Evolutionary conservation across 306 rosid species (phyloP).

Genomic region (Rosa persica): DNA sequence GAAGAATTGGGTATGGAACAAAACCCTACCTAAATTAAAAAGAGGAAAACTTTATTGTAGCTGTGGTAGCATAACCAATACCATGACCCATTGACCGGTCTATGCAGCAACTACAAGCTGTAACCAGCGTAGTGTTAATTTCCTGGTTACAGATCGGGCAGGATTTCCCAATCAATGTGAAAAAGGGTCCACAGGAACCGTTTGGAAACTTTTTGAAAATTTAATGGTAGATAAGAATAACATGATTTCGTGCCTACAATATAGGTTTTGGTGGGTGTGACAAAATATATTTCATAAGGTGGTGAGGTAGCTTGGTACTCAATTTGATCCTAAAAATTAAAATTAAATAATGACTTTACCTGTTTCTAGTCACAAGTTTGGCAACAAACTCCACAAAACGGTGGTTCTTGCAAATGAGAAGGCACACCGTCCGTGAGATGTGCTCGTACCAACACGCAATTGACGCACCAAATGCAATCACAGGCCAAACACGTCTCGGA

Average conservation of each 20-base stretch:
- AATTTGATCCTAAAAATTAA: background rate
- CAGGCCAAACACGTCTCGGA: conserved; percentile 92
- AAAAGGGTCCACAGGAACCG: background rate
- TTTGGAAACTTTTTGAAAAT: background rate
- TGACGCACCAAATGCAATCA: conserved; percentile 68
- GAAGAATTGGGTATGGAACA: background rate
- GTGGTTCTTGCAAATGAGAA: conserved; percentile 87
- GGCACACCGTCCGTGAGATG: conserved; percentile 72
- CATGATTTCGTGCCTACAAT: background rate
- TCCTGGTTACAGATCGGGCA: background rate
- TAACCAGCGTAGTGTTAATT: background rate
- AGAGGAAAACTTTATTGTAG: background rate
- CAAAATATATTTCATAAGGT: background rate
- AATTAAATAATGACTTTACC: conserved; percentile 38
- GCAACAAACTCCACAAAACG: conserved; percentile 76
- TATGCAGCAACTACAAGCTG: background rate
- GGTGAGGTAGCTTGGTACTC: background rate
- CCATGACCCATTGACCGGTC: background rate
- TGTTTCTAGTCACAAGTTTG: conserved; percentile 78
- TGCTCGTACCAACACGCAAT: conserved; percentile 95
- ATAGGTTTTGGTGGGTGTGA: conserved; percentile 2
- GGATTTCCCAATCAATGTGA: conserved; percentile 9
- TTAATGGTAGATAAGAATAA: conserved; percentile 13
- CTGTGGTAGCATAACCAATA: conserved; percentile 14
- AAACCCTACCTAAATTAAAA: background rate